Base-by-base conservation (phyloP, 2,329 filamentous ascomycete species). In the Fusarium stilboides region DNA sequence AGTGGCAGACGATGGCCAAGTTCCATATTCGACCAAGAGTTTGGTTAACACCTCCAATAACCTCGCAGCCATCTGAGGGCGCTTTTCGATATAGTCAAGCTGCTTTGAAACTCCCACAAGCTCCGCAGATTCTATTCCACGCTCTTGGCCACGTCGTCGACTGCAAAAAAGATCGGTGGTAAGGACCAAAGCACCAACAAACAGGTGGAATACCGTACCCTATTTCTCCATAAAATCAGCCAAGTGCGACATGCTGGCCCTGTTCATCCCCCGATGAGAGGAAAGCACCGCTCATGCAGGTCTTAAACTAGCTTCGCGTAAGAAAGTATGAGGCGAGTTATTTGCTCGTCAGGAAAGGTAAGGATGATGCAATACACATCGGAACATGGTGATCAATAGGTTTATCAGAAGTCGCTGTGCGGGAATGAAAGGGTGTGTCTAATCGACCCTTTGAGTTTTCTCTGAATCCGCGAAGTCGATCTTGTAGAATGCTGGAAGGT, bases 161-260 rank as follows among this genome's bases (percentile, higher is more conserved):
- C 49, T 56, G 6, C 53, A 56, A 13, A 43, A 56, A 5, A 56
- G 20, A 19, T 56, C 53, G 0, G 53, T 39, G 2, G 53, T 26
- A 1, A 56, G 33, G 33, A 56, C 33, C 37, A 56, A 44, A 8
- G 53, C 53, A 3, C 53, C 53, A 1, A 56, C 22, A 5, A 56
- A 56, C 43, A 56, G 49, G 19, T 56, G 53, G n/a, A 49, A 49
- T 3, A 56, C 37, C 6, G 53, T 56, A 14, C 53, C 53, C 12
- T 56, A 43, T 1, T 49, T 39, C 5, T 56, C 49, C 53, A 56
- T 56, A 15, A 49, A 56, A 15, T 56, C 53, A 6, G 53, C 53
- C 14, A 43, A 49, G 24, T 56, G 43, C 5, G 15, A 13, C 15
- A 49, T 24, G 3, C 33, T 8, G 3, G 8, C 5, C n/a, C 20